Evolutionary conservation across 2,329 filamentous ascomycete species (phyloP), one percentile per base, ranked within the genome.

Genomic region (Trichoderma sp.): DNA sequence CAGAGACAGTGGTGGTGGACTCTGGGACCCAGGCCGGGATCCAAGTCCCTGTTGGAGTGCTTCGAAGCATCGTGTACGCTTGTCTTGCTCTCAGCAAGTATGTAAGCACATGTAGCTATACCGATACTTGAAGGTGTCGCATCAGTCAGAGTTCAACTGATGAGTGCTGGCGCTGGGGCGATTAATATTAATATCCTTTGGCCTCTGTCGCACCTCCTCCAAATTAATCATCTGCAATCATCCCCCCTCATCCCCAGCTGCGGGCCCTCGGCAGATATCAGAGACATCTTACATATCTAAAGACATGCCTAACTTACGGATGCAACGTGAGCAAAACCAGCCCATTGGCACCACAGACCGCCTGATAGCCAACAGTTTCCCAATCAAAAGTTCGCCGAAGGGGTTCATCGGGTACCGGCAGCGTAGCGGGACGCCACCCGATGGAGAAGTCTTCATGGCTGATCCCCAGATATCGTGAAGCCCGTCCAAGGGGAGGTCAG

Each of bases 11-110:
- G 14, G 79, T 14, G 1, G 84, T 86, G 4, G 84, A 86, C 78
- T 87, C 81, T 24, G 86, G 86, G 6, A 87, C 85, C 84, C 84
- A 86, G 3, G 86, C 85, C 59, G 86, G 85, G 75, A 87, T 78
- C 86, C 86, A 87, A 3, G 85, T 87, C 12, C 85, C 86, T 8
- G 86, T 87, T 6, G 76, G 75, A 9, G 71, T 72, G 29, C 38
- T 59, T 29, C 62, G 76, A 53, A 77, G 66, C 76, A 77, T 77
- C n/a, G n/a, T 33, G 24, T 7, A 29, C 45, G n/a, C 11, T 31
- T 14, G 27, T 53, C 41, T 33, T 50, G 12, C 5, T 24, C 60
- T 38, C 50, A 14, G n/a, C 50, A 56, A 56, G 11, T 56, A 24
- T 24, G 11, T 24, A 53, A 6, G 4, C 1, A 62, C n/a, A 53